Conservation (phyloP, 495 filamentous ascomycete genomes). For the Filosporella fistucella region DNA sequence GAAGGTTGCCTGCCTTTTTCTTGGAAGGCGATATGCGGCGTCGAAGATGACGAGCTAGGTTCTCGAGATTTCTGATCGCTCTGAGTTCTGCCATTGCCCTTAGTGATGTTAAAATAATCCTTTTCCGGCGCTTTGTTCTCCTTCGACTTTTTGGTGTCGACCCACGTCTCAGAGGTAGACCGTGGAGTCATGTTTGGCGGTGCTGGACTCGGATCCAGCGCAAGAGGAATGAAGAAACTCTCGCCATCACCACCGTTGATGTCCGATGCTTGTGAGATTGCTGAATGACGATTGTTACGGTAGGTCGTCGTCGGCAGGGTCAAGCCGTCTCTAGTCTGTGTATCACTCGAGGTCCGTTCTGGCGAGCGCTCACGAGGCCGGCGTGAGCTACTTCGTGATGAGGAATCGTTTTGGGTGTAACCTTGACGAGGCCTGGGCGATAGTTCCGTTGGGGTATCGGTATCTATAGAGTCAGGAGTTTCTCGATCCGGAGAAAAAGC, state of each 20-base stretch:
- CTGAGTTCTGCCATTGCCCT: conserved; percentile 24
- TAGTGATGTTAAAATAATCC: conserved; percentile 46
- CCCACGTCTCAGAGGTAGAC: conserved; percentile 45
- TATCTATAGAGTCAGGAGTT: conserved; percentile 58
- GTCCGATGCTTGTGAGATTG: conserved; percentile 57
- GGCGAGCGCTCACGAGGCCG: conserved; percentile 38
- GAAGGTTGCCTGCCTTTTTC: conserved; percentile 70
- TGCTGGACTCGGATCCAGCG: conserved; percentile 76
- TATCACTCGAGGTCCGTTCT: conserved; percentile 34
- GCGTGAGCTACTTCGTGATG: conserved; percentile 44
- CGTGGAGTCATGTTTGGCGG: conserved; percentile 56
- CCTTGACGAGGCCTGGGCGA: conserved; percentile 57
- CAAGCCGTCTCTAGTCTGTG: conserved; percentile 47
- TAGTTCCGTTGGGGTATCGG: conserved; percentile 66
- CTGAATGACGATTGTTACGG: conserved; percentile 70
- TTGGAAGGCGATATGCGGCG: conserved; percentile 89
- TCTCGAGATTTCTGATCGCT: conserved; percentile 24
- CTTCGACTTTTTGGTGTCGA: conserved; percentile 33
- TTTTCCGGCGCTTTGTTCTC: conserved; percentile 29
- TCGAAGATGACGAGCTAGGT: conserved; percentile 44
- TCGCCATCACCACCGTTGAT: conserved; percentile 56
- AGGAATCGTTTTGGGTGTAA: conserved; percentile 41
- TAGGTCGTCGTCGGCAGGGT: conserved; percentile 73
- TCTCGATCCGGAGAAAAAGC: conserved; percentile 62
- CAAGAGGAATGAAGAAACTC: conserved; percentile 85